These are phyloP conservation scores for Pichia cephalocereana DNA, from an alignment of 805 yeast genomes.

Conservation along the genomic window DNA sequence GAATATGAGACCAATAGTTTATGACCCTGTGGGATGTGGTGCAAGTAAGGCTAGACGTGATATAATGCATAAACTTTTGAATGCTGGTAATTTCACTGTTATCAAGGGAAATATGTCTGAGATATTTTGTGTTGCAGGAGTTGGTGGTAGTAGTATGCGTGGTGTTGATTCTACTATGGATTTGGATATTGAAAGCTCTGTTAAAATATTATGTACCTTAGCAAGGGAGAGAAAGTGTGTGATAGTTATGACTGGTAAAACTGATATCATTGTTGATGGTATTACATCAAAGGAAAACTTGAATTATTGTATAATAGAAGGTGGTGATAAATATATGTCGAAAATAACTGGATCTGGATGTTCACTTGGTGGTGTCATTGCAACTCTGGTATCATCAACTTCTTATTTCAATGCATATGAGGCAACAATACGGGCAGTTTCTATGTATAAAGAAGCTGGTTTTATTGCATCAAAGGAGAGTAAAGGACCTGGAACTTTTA, in stretches of 20 bases:
- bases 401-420: slow-evolving; percentile 28
- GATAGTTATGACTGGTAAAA: slow-evolving; percentile 64
- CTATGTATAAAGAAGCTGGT: slow-evolving; percentile 55
- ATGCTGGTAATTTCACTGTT: slow-evolving; percentile 50
- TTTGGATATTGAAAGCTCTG: slow-evolving; percentile 17
- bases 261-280: slow-evolving; percentile 45
- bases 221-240: slow-evolving; percentile 45
- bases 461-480: slow-evolving; percentile 34
- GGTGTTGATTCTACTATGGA: slow-evolving; percentile 54
- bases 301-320: slow-evolving; percentile 28
- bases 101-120: slow-evolving; percentile 88
- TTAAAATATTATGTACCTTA: slow-evolving; percentile 37
- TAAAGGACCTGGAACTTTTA: slow-evolving; percentile 49
- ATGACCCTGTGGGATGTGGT: slow-evolving; percentile 93
- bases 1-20: slow-evolving; percentile 51
- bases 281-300: slow-evolving; percentile 11
- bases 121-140: slow-evolving; percentile 50
- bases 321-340: slow-evolving; percentile 59
- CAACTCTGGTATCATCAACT: slow-evolving; percentile 44
- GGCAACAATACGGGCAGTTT: slow-evolving; percentile 48
- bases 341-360: slow-evolving; percentile 78
- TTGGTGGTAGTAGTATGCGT: slow-evolving; percentile 37
- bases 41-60: slow-evolving; percentile 54
- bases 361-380: slow-evolving; percentile 64
- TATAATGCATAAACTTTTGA: slow-evolving; percentile 40